A percentile compares a stretch with the other conserved stretches of the same genome.
phyloP scores from a whole-genome alignment of 1,284 basidiomycete genomes.

The Austroboletus niveus region DNA sequence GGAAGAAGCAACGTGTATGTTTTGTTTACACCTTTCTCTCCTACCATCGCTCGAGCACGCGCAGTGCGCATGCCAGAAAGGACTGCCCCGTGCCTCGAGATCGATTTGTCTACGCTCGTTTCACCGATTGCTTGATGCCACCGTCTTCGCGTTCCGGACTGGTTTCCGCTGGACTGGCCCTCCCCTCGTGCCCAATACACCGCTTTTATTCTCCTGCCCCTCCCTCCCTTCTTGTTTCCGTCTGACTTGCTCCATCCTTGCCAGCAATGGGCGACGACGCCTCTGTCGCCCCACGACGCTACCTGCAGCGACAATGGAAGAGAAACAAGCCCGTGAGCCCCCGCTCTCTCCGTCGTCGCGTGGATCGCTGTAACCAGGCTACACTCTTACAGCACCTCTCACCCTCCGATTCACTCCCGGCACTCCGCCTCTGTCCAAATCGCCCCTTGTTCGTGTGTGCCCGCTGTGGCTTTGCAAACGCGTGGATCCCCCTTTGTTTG shows the following conservation, averaged over 20 bases:
- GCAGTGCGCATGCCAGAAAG: slow-evolving; percentile 23
- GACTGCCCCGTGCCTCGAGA: slow-evolving; percentile 20
- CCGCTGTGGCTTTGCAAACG: slow-evolving; percentile 51
- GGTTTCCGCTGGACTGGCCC: slow-evolving; percentile 22
- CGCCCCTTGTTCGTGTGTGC: slow-evolving; percentile 51
- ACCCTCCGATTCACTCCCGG: slow-evolving; percentile 51
- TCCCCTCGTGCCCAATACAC: slow-evolving; percentile 29
- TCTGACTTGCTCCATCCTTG: background rate
- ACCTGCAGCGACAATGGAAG: slow-evolving; percentile 36
- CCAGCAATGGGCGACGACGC: slow-evolving; percentile 22
- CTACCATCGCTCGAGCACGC: slow-evolving; percentile 22
- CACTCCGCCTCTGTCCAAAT: slow-evolving; percentile 44
- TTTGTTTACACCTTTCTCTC: slow-evolving; percentile 8
- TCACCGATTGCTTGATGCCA: slow-evolving; percentile 12
- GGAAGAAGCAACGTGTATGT: slow-evolving; percentile 22
- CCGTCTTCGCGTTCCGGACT: slow-evolving; percentile 29
- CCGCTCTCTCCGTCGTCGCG: slow-evolving; percentile 3
- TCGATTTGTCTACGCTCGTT: slow-evolving; percentile 18
- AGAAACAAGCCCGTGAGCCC: slow-evolving; percentile 33
- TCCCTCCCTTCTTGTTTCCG: slow-evolving; percentile 7
- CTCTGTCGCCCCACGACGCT: slow-evolving; percentile 27
- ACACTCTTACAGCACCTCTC: slow-evolving; percentile 38
- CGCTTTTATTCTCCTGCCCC: slow-evolving; percentile 21
- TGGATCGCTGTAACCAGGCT: slow-evolving; percentile 13
- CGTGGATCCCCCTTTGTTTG: slow-evolving; percentile 50